Evolutionary conservation across 2,329 filamentous ascomycete species (phyloP), one percentile per base, ranked within the genome.

Genomic region (Rugonectria rugulosa): DNA sequence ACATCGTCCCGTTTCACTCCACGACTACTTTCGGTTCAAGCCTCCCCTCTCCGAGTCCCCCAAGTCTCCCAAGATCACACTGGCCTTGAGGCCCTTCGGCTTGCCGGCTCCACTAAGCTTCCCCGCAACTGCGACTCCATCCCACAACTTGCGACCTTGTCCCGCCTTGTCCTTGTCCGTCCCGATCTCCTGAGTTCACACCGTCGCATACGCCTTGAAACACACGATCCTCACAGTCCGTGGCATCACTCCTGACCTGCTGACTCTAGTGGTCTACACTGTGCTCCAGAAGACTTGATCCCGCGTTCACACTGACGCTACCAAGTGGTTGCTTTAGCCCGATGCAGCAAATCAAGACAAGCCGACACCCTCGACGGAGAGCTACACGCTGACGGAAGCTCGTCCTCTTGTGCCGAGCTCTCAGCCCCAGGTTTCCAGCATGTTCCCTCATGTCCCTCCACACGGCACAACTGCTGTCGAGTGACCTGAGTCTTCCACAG

Each of bases 141-240:
- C 46, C 41, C 41, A 38, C 46, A 17, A 38, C 32, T 41, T 27
- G 19, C 21, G n/a, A 19, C 31, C 45, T 15, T 23, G 20, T 41
- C 12, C 3, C 11, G n/a, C 17, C 15, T 38, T 40, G 27, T 21
- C 36, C 24, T 47, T 34, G 46, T 65, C 66, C 66, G 66, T 68
- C 66, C 59, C 63, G 63, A 68, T 68, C 60, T 38, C 56, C n/a
- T 60, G 47, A 68, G 57, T 65, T 68, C 66, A 68, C 66, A 68
- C 66, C 61, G 66, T 68, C 61, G 56, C 36, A 34, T 51, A 45
- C 63, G 58, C 56, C 56, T 43, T 23, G 17, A 15, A 10, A 7
- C 41, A 42, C 54, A 42, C 61, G 53, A 49, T 38, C 19, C 44
- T 63, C 65, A 66, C 65, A 65, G 59, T 63, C 62, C 57, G 52